These are phyloP conservation scores for Arctium lappa DNA, from an alignment of 129 eudicot genomes.

Conservation along the genomic window DNA sequence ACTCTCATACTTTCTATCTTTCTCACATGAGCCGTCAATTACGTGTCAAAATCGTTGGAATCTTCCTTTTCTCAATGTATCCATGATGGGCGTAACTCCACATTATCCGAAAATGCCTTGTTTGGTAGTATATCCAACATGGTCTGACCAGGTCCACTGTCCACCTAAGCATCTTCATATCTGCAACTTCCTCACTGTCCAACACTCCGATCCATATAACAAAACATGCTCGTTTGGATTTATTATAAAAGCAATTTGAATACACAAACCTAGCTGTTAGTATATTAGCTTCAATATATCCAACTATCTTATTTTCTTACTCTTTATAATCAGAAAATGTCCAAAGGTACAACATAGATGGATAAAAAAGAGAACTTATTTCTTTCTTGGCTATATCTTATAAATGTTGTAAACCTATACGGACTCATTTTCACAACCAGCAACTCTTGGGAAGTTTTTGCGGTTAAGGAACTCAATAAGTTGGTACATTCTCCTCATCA, in stretches of 20 bases:
- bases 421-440: background rate
- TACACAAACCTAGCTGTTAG: background rate
- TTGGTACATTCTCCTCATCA: background rate
- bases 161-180: background rate
- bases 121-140: background rate
- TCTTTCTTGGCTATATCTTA: background rate
- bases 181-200: background rate
- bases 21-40: too few relatives aligned
- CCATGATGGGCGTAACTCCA: background rate
- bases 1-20: too few relatives aligned
- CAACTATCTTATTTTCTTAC: background rate
- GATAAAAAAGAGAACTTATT: background rate
- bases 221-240: background rate
- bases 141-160: too few relatives aligned
- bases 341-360: background rate
- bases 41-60: too few relatives aligned
- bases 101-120: background rate
- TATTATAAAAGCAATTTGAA: background rate
- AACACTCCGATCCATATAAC: too few relatives aligned
- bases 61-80: too few relatives aligned
- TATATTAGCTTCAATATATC: background rate
- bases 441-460: background rate
- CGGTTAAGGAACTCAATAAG: background rate
- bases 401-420: background rate
- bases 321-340: background rate